These are phyloP conservation scores for Cladorrhinum sp. DNA, from an alignment of 2,329 filamentous ascomycete genomes.

Conservation along the genomic window DNA sequence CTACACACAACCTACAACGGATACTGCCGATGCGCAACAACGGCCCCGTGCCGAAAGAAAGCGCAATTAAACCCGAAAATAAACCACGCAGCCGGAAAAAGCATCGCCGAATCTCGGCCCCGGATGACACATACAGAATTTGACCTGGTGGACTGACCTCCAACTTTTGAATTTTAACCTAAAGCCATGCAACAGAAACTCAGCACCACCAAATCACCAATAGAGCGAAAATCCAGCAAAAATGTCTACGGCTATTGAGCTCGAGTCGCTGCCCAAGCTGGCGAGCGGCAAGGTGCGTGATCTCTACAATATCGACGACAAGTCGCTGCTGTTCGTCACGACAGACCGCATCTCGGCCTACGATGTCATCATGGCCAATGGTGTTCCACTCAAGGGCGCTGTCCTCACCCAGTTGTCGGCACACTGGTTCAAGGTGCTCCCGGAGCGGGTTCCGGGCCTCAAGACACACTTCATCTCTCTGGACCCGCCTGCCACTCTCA, in stretches of 20 bases:
- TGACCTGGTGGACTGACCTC: background rate
- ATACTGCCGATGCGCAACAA: background rate
- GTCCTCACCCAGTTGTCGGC: conserved; percentile 47
- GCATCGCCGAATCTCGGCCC: conserved; percentile 3
- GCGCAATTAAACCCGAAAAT: background rate
- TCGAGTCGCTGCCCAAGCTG: conserved; percentile 33
- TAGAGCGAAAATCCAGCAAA: background rate
- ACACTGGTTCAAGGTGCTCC: conserved; percentile 54
- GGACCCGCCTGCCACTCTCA: conserved; percentile 34
- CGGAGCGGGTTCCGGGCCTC: conserved; percentile 44
- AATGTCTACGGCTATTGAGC: conserved; percentile 28
- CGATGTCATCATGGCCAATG: conserved; percentile 83
- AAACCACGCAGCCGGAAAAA: background rate
- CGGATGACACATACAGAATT: conserved; percentile 1
- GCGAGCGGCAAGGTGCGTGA: conserved; percentile 34
- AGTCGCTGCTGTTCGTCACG: conserved; percentile 32
- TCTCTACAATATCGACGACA: conserved; percentile 29
- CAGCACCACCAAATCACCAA: background rate
- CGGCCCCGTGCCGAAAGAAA: background rate
- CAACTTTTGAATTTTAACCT: too few relatives aligned
- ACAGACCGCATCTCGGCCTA: conserved; percentile 79
- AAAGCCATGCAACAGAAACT: background rate
- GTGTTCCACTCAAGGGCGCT: conserved; percentile 52
- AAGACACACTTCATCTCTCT: conserved; percentile 53
- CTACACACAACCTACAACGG: background rate